Evolutionary conservation across 73 alveolate genomes (phyloP).

Genomic region (Stentor roeselii): DNA sequence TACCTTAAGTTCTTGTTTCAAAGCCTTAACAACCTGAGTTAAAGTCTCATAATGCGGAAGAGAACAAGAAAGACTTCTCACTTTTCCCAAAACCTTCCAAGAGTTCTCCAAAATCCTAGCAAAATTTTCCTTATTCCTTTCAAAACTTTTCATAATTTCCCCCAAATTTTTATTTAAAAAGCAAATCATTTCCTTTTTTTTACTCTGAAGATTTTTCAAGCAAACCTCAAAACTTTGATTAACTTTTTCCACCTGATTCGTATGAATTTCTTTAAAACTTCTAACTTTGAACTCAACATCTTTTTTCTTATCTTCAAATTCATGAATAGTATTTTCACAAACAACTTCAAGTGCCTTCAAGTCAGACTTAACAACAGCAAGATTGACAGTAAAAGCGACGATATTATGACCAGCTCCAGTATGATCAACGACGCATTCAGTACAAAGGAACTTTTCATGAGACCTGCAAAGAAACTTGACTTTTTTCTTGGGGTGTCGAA

Average conservation of each 20-base stretch:
- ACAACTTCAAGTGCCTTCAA: constrained; percentile 29
- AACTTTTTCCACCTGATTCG: background rate
- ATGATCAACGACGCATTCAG: constrained; percentile 57
- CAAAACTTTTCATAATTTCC: background rate
- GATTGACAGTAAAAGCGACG: constrained; percentile 35
- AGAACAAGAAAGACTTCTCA: background rate
- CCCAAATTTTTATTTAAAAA: background rate
- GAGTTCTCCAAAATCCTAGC: background rate
- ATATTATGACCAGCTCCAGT: constrained; percentile 50
- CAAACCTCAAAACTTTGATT: background rate
- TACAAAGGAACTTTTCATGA: constrained; percentile 47
- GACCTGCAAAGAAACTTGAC: constrained; percentile 45
- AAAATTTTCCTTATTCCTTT: background rate
- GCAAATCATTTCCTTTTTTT: background rate
- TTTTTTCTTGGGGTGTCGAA: constrained; percentile 38
- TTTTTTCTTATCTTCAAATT: constrained; percentile 11
- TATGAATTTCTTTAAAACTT: constrained; percentile 34
- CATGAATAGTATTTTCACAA: constrained; percentile 13
- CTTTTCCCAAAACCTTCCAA: background rate
- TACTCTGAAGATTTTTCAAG: background rate
- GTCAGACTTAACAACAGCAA: constrained; percentile 29
- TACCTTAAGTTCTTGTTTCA: constrained; percentile 12
- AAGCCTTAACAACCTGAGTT: background rate
- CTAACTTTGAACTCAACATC: constrained; percentile 33
- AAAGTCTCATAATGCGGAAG: constrained; percentile 6